phyloP scores from a whole-genome alignment of 2,329 filamentous ascomycete genomes.

The Claviceps arundinis region DNA sequence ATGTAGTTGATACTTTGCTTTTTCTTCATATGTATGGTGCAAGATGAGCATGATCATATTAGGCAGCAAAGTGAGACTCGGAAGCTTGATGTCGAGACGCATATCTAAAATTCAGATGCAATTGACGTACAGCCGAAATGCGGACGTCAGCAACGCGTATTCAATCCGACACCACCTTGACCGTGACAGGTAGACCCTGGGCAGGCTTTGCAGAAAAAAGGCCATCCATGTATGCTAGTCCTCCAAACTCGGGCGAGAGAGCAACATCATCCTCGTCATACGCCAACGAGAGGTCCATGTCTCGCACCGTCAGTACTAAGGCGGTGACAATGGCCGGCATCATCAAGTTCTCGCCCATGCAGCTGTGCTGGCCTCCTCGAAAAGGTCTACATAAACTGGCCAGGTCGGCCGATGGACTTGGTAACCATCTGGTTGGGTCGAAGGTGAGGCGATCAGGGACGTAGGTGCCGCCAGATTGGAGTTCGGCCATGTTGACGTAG shows the following conservation, averaged over 20 bases:
- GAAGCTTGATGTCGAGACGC: no score
- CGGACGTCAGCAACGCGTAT: not conserved
- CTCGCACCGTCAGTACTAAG: not conserved
- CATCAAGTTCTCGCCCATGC: constrained; percentile 4
- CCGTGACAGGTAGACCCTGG: constrained; percentile 1
- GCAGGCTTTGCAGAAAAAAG: constrained; percentile 2
- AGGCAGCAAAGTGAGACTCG: no score
- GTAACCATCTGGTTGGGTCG: constrained; percentile 1
- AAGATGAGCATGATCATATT: no score
- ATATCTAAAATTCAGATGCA: not conserved
- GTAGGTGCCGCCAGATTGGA: not conserved
- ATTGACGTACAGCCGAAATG: not conserved
- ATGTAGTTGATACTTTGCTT: no score
- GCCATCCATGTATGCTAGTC: constrained; percentile 1
- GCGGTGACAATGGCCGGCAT: constrained; percentile 1
- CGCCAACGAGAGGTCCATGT: not conserved
- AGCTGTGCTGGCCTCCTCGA: constrained; percentile 2
- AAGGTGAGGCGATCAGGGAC: not conserved
- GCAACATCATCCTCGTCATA: not conserved
- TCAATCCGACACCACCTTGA: not conserved
- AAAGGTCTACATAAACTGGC: not conserved
- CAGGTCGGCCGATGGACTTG: not conserved
- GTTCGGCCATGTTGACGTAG: not conserved
- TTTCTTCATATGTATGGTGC: no score
- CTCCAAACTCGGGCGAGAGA: not conserved